These are phyloP conservation scores for Lachnellula hyalina DNA, from an alignment of 2,329 filamentous ascomycete species.

Conservation along the genomic window DNA sequence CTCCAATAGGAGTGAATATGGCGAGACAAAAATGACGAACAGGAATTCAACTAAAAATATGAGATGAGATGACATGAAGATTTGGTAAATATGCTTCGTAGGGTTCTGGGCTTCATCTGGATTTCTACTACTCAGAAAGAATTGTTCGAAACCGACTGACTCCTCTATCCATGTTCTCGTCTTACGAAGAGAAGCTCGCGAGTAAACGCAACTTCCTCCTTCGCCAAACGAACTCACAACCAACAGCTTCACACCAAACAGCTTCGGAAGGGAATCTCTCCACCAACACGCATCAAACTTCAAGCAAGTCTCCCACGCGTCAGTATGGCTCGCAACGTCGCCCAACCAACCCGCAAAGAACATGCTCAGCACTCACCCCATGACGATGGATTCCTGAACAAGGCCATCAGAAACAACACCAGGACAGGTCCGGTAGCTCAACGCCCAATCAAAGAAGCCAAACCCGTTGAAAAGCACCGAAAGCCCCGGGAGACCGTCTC, in stretches of 20 bases:
- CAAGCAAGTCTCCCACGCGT: neutral
- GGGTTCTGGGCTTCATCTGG: no score
- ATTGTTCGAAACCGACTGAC: no score
- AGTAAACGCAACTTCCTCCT: neutral
- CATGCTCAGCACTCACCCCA: neutral
- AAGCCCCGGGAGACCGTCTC: conserved; percentile 14
- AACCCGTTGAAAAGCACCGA: neutral
- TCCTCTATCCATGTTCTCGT: no score
- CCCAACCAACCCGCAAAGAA: neutral
- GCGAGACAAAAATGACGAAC: no score
- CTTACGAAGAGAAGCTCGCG: no score
- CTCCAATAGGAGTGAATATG: no score
- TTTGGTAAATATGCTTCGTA: no score
- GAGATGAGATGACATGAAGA: no score
- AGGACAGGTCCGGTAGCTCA: neutral
- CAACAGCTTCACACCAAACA: neutral
- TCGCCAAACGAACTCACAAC: neutral
- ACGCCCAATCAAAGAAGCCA: neutral
- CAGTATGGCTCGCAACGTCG: neutral
- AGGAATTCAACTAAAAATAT: no score
- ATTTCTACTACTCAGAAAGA: no score
- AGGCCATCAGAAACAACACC: neutral
- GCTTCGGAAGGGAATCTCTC: neutral
- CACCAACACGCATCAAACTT: neutral
- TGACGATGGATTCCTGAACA: neutral